These are phyloP conservation scores for Coemansia sp. DNA, from an alignment of 192 early-diverging fungal genomes.

Conservation along the genomic window DNA sequence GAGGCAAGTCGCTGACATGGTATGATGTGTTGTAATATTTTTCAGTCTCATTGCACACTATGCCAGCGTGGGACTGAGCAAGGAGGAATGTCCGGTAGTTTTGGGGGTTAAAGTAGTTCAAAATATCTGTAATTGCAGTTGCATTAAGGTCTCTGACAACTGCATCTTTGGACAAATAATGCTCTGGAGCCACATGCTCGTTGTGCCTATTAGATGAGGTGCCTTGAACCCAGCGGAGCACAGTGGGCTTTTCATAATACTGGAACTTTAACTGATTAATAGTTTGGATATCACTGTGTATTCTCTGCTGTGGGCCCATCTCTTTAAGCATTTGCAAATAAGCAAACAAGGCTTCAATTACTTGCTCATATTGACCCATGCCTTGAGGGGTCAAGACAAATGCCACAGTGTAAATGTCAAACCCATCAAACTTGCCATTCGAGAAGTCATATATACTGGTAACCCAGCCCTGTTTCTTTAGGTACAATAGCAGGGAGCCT, in stretches of 20 bases:
- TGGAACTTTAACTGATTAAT: not conserved
- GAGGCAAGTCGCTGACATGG: not conserved
- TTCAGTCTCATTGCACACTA: not conserved
- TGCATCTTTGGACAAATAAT: not conserved
- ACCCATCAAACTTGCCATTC: not conserved
- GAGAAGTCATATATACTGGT: not conserved
- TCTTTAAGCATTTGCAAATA: conserved; percentile 31
- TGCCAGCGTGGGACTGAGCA: not conserved
- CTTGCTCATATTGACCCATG: conserved; percentile 10
- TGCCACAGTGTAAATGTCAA: not conserved
- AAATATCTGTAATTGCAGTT: not conserved
- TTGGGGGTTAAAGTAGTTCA: not conserved
- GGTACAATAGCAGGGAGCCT: not conserved
- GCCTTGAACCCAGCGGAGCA: not conserved
- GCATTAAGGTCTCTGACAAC: not conserved
- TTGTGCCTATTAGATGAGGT: not conserved
- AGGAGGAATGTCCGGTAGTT: not conserved
- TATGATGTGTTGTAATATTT: not conserved
- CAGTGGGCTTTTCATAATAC: not conserved
- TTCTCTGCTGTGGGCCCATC: conserved; percentile 24
- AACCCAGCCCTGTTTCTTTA: not conserved
- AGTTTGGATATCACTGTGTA: not conserved
- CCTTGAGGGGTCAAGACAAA: not conserved
- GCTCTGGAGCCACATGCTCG: not conserved
- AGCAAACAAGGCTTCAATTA: conserved; percentile 21